Conservation (phyloP, 306 rosid genomes). For the Sicyos edulis region DNA sequence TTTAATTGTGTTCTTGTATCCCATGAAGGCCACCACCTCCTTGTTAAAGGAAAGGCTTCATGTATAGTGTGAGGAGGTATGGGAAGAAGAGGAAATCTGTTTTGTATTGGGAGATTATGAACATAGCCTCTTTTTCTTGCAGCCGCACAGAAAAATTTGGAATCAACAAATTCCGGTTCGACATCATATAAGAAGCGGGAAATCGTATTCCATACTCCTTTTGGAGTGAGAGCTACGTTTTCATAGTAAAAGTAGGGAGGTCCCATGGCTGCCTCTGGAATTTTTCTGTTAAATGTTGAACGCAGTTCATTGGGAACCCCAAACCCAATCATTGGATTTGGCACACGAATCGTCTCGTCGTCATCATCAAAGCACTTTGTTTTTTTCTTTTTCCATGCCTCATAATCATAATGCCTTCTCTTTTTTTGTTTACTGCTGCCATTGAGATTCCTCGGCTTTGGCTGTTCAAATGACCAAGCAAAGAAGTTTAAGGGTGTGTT, state of each 20-base stretch:
- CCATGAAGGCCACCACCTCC: slow-evolving; percentile 97
- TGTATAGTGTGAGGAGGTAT: slow-evolving; percentile 61
- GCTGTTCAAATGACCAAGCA: slow-evolving; percentile 43
- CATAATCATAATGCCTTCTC: slow-evolving; percentile 43
- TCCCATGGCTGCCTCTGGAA: slow-evolving; percentile 69
- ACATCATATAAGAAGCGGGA: slow-evolving; percentile 73
- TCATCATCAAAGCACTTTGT: slow-evolving; percentile 45
- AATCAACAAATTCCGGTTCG: slow-evolving; percentile 88
- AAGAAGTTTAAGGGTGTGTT: background rate
- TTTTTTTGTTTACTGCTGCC: slow-evolving; percentile 35
- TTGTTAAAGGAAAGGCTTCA: slow-evolving; percentile 79
- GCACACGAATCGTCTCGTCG: slow-evolving; percentile 64
- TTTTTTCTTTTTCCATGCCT: slow-evolving; percentile 51
- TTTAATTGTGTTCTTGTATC: slow-evolving; percentile 65
- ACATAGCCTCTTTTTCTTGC: slow-evolving; percentile 90
- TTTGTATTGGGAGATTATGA: slow-evolving; percentile 75
- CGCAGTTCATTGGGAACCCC: slow-evolving; percentile 65
- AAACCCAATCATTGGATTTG: slow-evolving; percentile 85
- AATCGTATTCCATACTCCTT: slow-evolving; percentile 89
- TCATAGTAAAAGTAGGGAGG: slow-evolving; percentile 96
- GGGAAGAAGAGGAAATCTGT: slow-evolving; percentile 76
- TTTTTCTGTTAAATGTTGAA: slow-evolving; percentile 29
- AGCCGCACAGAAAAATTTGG: slow-evolving; percentile 78
- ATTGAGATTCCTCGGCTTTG: slow-evolving; percentile 26
- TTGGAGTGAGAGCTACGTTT: slow-evolving; percentile 91